Conservation (phyloP, 306 rosid species). For the Geum urbanum region DNA sequence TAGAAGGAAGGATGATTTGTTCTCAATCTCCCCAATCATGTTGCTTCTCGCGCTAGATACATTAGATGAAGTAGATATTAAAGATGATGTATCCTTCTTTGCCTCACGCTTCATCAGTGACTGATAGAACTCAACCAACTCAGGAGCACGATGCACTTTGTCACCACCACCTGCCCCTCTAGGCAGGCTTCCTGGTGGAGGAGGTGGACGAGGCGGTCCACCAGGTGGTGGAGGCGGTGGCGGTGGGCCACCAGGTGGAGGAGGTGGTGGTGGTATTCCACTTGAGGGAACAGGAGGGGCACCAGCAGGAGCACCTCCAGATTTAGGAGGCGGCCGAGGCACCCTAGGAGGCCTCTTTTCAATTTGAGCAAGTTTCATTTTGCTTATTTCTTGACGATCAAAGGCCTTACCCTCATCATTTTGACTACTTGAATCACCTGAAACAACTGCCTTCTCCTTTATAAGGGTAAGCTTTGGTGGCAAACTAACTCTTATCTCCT, state of each 20-base stretch:
- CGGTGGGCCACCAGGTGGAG: conserved; percentile 65
- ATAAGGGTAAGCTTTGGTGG: conserved; percentile 66
- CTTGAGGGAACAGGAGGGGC: conserved; percentile 43
- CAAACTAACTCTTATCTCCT: conserved; percentile 46
- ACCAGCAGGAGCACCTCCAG: conserved; percentile 36
- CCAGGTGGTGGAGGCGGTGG: conserved; percentile 49
- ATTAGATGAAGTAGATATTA: conserved; percentile 60
- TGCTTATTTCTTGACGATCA: conserved; percentile 64
- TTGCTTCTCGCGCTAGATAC: conserved; percentile 83
- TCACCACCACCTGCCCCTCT: conserved; percentile 61
- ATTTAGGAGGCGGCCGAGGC: conserved; percentile 87
- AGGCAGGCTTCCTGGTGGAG: conserved; percentile 79
- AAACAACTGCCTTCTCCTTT: conserved; percentile 64
- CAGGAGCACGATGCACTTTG: conserved; percentile 86
- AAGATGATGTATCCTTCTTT: conserved; percentile 72
- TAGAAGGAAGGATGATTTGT: conserved; percentile 86
- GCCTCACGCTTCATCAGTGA: conserved; percentile 94
- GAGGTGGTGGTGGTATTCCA: conserved; percentile 58
- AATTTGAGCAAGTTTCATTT: conserved; percentile 72
- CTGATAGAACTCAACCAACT: conserved; percentile 90
- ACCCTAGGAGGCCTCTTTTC: conserved; percentile 88
- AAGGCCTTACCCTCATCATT: conserved; percentile 45
- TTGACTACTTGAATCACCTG: conserved; percentile 49
- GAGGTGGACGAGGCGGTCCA: conserved; percentile 90
- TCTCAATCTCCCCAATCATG: conserved; percentile 95